Evolutionary conservation across 169 alveolate species (phyloP), one percentile per base, ranked within the genome.

Genomic region (Plasmodium coatneyi): DNA sequence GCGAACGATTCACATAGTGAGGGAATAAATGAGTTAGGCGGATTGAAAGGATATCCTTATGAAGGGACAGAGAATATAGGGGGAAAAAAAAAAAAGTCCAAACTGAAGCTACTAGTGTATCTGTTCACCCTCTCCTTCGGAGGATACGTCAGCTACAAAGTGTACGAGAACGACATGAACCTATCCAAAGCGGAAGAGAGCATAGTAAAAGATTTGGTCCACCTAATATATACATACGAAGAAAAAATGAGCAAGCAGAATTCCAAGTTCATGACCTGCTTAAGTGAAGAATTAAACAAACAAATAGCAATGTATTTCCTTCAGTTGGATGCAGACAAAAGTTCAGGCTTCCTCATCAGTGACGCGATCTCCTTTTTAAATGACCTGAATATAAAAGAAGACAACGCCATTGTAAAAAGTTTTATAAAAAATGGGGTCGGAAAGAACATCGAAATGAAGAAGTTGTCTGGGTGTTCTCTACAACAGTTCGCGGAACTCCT

Each of bases 271-370:
- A n/a, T 90, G 19, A 90, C 94, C 43, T 90, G 94, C 14, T 32
- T 90, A 36, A 34, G 36, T 90, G 94, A 90, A 80, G 30, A 80
- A 4, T 46, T 90, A 66, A 90, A 46, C 12, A 90, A 32, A 30
- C 94, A 90, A 39, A 80, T 90, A 16, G 94, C 94, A 12, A 90
- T 90, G 94, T 90, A 90, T 74, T 90, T 90, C 52, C 14, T 90
- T n/a, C 94, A 90, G 52, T 5, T 90, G 74, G 94, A 90, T 54
- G 49, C 90, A 5, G 94, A 90, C 39, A 90, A 90, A 54, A 70
- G 39, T 6, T 90, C 94, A 12, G 94, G 94, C 2, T 90, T 90
- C 71, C 60, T 90, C 16, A 41, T 60, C n/a, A 90, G 54, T 79
- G 94, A 90, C 70, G 94, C 94, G 39, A 9, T 90, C 25, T 41